Evolutionary conservation across 2,329 filamentous ascomycete genomes (phyloP).

Genomic region (Stemphylium vesicarium): DNA sequence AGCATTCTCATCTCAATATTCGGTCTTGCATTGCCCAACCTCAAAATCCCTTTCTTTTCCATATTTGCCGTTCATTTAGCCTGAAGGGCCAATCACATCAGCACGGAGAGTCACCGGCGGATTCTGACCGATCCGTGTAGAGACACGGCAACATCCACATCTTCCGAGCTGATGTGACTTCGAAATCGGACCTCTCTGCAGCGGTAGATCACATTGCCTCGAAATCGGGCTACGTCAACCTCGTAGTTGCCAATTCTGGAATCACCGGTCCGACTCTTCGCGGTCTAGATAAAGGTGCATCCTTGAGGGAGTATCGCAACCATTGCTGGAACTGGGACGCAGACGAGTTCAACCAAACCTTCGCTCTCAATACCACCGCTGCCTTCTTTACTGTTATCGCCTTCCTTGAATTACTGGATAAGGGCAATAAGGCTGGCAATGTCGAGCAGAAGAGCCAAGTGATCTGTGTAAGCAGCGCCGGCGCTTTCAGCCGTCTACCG

Average conservation of each 20-base stretch:
- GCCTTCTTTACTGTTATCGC: conserved; percentile 50
- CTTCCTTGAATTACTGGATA: conserved; percentile 51
- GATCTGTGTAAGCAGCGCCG: conserved; percentile 6
- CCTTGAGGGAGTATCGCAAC: conserved; percentile 6
- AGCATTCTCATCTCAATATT: neutral
- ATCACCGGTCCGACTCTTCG: conserved; percentile 20
- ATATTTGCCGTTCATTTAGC: neutral
- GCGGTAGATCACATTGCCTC: conserved; percentile 16
- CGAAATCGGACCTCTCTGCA: conserved; percentile 21
- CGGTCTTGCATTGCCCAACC: neutral
- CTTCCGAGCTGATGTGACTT: conserved; percentile 30
- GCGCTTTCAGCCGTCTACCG: conserved; percentile 22
- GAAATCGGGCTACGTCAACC: conserved; percentile 28
- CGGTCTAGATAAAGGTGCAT: conserved; percentile 2
- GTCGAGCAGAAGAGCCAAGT: conserved; percentile 9
- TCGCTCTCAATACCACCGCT: conserved; percentile 44
- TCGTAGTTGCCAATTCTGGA: conserved; percentile 33
- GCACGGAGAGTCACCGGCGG: neutral
- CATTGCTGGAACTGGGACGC: conserved; percentile 11
- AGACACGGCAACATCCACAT: conserved; percentile 15
- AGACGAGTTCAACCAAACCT: conserved; percentile 35
- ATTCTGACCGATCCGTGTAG: neutral
- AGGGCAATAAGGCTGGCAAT: conserved; percentile 39
- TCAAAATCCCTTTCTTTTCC: too few species aligned
- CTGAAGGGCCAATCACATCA: neutral